Conservation (phyloP, 257 asterid genomes). For the Rauvolfia tetraphylla region DNA sequence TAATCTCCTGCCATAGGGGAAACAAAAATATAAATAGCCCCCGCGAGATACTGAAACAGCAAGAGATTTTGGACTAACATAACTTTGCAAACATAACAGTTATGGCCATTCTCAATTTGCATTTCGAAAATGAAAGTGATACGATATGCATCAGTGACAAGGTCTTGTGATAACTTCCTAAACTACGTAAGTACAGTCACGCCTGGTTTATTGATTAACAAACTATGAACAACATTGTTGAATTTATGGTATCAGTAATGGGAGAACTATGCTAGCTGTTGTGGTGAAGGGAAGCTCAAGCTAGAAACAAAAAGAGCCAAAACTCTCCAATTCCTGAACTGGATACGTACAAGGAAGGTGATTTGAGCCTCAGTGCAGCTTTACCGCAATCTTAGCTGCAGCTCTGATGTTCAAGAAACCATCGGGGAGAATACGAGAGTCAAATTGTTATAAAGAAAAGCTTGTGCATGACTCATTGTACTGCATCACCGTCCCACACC, state of each 20-base stretch:
- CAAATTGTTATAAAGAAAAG: neutral
- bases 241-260: too few species aligned
- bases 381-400: conserved; percentile 11
- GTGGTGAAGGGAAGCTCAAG: too few species aligned
- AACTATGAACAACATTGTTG: too few species aligned
- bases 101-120: neutral
- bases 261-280: too few species aligned
- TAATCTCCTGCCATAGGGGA: neutral
- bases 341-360: neutral
- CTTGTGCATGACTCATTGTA: neutral
- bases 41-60: neutral
- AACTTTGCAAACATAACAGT: neutral
- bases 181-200: too few species aligned
- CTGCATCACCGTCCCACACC: neutral
- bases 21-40: too few species aligned
- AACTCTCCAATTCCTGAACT: neutral
- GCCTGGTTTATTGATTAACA: too few species aligned
- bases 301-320: neutral
- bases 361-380: neutral
- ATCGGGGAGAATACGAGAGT: neutral
- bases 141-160: neutral
- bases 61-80: neutral
- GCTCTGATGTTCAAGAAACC: neutral
- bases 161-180: neutral
- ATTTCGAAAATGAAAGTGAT: neutral